These are phyloP conservation scores for Stachybotrys echinatus DNA, from an alignment of 2,329 filamentous ascomycete genomes.

Conservation along the genomic window DNA sequence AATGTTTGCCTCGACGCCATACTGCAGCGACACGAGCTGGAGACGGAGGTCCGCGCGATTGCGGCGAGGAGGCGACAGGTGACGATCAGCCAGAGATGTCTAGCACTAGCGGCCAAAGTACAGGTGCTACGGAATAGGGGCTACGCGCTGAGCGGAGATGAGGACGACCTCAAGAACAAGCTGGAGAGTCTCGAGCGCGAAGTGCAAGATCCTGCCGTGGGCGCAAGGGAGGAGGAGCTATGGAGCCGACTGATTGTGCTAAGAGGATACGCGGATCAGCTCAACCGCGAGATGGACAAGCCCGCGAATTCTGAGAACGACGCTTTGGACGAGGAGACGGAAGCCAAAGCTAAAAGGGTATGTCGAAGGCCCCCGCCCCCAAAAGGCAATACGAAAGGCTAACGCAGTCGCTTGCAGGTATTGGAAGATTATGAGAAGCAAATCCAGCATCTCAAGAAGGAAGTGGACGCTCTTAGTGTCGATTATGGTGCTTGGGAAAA, in stretches of 20 bases:
- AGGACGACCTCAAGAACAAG: conserved; percentile 72
- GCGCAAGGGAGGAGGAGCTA: conserved; percentile 74
- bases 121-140: conserved; percentile 77
- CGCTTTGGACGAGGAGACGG: conserved; percentile 62
- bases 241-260: conserved; percentile 78
- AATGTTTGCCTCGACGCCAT: conserved; percentile 69
- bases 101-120: conserved; percentile 71
- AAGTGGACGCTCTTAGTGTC: conserved; percentile 58
- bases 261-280: conserved; percentile 63
- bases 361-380: conserved; percentile 15
- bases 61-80: conserved; percentile 69
- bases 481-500: conserved; percentile 53
- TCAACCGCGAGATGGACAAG: conserved; percentile 71
- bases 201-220: conserved; percentile 69
- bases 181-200: conserved; percentile 63
- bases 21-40: conserved; percentile 70
- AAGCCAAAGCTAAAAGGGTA: conserved; percentile 71
- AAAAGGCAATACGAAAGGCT: background rate
- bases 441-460: conserved; percentile 68
- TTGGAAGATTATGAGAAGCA: conserved; percentile 79
- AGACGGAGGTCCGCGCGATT: conserved; percentile 67
- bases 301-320: conserved; percentile 51
- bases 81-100: conserved; percentile 65
- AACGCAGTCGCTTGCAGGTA: conserved; percentile 45
- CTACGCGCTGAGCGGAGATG: conserved; percentile 72